Conservation (phyloP, 768 basidiomycete species). For the Podaxis mareebaensis region DNA sequence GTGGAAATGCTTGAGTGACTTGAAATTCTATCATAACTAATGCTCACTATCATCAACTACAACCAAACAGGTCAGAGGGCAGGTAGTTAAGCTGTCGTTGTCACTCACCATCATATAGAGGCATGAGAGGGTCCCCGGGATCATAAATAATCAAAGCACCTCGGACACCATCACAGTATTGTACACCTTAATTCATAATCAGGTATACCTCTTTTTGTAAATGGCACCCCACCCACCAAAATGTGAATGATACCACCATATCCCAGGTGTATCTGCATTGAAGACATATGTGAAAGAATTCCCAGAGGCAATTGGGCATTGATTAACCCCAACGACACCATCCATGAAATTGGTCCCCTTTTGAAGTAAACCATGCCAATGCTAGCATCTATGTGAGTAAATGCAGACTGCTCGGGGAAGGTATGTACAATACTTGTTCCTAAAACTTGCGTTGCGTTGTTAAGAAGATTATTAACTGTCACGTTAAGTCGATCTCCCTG, state of each 20-base stretch:
- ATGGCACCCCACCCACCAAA: slow-evolving; percentile 21
- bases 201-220: background rate
- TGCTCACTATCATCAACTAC: slow-evolving; percentile 1
- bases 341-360: slow-evolving; percentile 43
- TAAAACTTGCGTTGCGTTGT: too few relatives aligned
- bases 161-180: slow-evolving; percentile 51
- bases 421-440: background rate
- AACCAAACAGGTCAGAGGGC: background rate
- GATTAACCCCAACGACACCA: slow-evolving; percentile 41
- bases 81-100: background rate
- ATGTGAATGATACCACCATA: slow-evolving; percentile 40
- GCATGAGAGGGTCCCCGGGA: slow-evolving; percentile 31
- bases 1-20: background rate
- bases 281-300: slow-evolving; percentile 47
- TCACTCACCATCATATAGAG: slow-evolving; percentile 32
- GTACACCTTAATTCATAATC: slow-evolving; percentile 27
- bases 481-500: too few relatives aligned
- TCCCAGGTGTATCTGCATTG: slow-evolving; percentile 28
- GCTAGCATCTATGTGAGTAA: slow-evolving; percentile 25
- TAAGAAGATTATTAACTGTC: too few relatives aligned
- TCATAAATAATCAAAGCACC: slow-evolving; percentile 41
- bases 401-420: background rate
- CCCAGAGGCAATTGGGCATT: slow-evolving; percentile 46
- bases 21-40: background rate
- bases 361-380: slow-evolving; percentile 58